Evolutionary conservation across 148 eudicot genomes (phyloP).

Genomic region (Silene conica): DNA sequence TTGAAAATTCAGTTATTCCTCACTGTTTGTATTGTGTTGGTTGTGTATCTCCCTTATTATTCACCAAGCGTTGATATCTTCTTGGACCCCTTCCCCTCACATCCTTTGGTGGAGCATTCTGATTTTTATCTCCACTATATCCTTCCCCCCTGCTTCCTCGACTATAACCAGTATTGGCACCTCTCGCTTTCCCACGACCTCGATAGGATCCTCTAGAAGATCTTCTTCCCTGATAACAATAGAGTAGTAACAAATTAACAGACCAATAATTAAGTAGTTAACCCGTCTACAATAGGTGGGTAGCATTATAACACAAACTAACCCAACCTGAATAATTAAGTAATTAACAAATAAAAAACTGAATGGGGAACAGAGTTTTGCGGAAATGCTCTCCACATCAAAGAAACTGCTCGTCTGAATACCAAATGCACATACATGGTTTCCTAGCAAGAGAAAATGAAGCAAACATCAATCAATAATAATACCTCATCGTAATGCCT

Average conservation of each 20-base stretch:
- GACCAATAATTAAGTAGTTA: too few species aligned
- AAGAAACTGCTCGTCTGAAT: not conserved
- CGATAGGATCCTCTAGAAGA: constrained; percentile 56
- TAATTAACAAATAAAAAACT: not conserved
- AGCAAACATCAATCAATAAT: not conserved
- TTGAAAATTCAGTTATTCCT: constrained; percentile 20
- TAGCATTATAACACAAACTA: too few species aligned
- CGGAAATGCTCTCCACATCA: not conserved
- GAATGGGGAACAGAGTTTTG: not conserved
- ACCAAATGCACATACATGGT: not conserved
- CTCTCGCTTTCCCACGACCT: constrained; percentile 66
- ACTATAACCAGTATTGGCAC: constrained; percentile 45
- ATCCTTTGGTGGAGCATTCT: constrained; percentile 51
- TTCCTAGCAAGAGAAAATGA: not conserved
- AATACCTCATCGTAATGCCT: constrained; percentile 69
- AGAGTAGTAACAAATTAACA: not conserved
- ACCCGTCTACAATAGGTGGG: too few species aligned
- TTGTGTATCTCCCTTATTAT: constrained; percentile 40
- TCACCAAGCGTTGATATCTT: constrained; percentile 60
- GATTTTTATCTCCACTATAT: constrained; percentile 35
- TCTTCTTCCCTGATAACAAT: constrained; percentile 55
- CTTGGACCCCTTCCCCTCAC: constrained; percentile 88
- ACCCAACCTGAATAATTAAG: too few species aligned
- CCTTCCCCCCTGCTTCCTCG: constrained; percentile 43
- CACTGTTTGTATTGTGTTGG: constrained; percentile 57